A percentile compares a stretch with the other conserved stretches of the same genome.
Evolutionary conservation across 306 rosid genomes (phyloP).

Genomic region (Cajanus cajan): DNA sequence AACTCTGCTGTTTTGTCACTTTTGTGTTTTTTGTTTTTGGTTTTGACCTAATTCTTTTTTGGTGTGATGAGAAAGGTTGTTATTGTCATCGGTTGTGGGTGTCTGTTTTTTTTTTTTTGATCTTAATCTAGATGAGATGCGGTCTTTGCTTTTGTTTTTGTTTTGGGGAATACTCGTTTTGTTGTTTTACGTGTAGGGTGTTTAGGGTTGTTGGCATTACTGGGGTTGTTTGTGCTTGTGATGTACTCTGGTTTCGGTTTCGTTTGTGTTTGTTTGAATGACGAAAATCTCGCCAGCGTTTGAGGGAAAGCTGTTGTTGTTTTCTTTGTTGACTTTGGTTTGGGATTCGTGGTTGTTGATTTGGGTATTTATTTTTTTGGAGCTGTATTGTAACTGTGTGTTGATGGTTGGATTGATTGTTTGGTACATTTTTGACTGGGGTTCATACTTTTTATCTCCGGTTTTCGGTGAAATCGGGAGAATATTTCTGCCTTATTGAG

Average conservation of each 20-base stretch:
- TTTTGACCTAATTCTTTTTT: conserved; percentile 12
- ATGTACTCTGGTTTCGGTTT: not conserved
- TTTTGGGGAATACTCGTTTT: not conserved
- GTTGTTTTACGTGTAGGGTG: not conserved
- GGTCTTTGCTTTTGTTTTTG: not conserved
- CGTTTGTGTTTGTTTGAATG: not conserved
- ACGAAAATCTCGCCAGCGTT: not conserved
- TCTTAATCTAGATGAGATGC: not conserved
- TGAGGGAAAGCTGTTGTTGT: not conserved
- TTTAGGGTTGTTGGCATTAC: not conserved
- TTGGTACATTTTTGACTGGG: not conserved
- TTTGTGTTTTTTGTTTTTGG: not conserved
- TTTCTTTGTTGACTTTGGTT: not conserved
- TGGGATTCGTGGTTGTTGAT: not conserved
- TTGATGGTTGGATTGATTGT: conserved; percentile 3
- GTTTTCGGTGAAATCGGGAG: not conserved
- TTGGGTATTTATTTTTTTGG: not conserved
- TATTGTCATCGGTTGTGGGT: not conserved
- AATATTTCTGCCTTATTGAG: not conserved
- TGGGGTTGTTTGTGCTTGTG: not conserved
- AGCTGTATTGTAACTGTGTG: not conserved
- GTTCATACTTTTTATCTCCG: not conserved
- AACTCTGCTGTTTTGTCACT: not conserved
- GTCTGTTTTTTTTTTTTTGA: not conserved
- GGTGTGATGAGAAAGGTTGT: not conserved